Percentiles rank a stretch among this genome's conserved stretches.
phyloP scores from a whole-genome alignment of 805 yeast genomes.

The Teunomyces funiuensis region DNA sequence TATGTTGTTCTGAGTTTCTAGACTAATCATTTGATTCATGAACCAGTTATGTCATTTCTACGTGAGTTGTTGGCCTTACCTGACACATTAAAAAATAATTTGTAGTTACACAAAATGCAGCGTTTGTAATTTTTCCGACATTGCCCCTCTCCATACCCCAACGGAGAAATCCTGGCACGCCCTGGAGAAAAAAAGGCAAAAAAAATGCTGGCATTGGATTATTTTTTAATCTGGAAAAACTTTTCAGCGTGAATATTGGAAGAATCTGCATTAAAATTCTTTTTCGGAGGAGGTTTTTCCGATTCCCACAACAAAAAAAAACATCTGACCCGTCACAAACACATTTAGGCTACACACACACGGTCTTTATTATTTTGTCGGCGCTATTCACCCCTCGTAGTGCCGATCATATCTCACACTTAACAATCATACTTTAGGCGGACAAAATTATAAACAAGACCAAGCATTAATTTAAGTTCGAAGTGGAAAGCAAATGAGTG shows the following conservation, averaged over 20 bases:
- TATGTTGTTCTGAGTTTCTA: too few species aligned
- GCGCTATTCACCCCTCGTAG: too few species aligned
- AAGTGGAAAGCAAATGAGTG: too few species aligned
- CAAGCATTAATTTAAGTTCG: too few species aligned
- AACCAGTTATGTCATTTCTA: too few species aligned
- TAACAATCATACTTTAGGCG: too few species aligned
- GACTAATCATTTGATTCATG: too few species aligned
- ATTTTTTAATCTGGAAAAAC: slow-evolving; percentile 2
- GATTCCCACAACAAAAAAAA: not conserved
- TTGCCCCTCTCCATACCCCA: not conserved
- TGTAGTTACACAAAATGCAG: not conserved
- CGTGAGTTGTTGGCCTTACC: too few species aligned
- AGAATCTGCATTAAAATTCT: not conserved
- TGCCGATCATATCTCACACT: too few species aligned
- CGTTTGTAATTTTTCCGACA: not conserved
- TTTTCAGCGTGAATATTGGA: not conserved
- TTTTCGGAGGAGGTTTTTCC: slow-evolving; percentile 2
- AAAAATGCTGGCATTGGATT: not conserved
- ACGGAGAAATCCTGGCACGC: not conserved
- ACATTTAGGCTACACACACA: not conserved
- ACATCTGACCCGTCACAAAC: not conserved
- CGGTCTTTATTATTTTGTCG: too few species aligned
- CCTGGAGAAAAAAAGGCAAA: not conserved
- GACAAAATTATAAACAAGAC: too few species aligned
- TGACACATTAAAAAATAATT: too few species aligned